phyloP scores from a whole-genome alignment of 768 basidiomycete species.

The Suillus subaureus region DNA sequence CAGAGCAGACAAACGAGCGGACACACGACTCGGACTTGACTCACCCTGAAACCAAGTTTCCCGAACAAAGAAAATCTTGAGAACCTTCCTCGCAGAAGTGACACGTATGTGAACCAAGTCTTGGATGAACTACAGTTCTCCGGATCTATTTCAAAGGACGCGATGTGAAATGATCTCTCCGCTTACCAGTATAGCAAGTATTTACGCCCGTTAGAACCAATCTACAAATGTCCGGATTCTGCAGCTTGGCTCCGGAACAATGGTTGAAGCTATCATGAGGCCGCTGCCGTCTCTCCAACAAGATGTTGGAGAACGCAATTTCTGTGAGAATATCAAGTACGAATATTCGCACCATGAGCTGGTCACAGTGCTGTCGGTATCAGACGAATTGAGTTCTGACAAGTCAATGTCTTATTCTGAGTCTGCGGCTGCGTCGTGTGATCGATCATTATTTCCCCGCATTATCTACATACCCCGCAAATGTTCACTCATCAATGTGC shows the following conservation, averaged over 20 bases:
- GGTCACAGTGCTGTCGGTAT: no score
- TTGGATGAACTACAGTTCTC: neutral
- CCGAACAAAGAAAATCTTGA: neutral
- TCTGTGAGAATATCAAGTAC: neutral
- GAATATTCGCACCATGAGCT: neutral
- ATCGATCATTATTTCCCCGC: neutral
- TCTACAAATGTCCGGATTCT: neutral
- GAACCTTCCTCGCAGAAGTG: neutral
- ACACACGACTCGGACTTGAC: no score
- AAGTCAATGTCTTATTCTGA: conserved; percentile 2
- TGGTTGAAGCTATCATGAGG: neutral
- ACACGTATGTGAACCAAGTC: neutral
- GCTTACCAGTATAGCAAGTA: neutral
- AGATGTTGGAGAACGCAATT: neutral
- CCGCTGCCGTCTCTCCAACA: neutral
- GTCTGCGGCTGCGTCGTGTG: neutral
- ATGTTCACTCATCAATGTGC: neutral
- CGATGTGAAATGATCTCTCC: neutral
- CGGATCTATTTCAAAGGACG: neutral
- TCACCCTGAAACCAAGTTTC: neutral
- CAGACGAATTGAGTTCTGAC: neutral
- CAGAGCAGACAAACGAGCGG: no score
- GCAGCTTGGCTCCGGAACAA: neutral
- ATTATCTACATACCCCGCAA: conserved; percentile 1
- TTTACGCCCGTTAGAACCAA: neutral